A percentile compares a stretch with the other conserved stretches of the same genome.
Conservation (phyloP, 2,329 filamentous ascomycete species). For the Colletotrichum nymphaeae region DNA sequence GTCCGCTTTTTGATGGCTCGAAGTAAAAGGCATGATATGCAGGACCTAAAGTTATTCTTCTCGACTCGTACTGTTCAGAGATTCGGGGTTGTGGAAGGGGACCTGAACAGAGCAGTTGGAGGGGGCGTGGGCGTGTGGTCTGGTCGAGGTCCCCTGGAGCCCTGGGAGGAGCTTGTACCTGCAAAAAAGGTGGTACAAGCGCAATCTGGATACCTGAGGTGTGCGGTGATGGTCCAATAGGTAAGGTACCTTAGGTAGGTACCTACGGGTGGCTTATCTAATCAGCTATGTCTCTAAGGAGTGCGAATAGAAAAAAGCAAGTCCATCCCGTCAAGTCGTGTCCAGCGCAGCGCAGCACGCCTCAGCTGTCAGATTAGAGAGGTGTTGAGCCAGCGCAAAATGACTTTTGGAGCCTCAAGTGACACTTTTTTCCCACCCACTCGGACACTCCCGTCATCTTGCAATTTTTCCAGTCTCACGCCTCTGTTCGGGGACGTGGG, state of each 20-base stretch:
- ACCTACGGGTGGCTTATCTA: not conserved
- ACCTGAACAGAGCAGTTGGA: slow-evolving; percentile 9
- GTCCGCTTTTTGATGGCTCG: not conserved
- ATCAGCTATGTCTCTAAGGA: not conserved
- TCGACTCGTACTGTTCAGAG: not conserved
- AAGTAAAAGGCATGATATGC: not conserved
- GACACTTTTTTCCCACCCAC: not conserved
- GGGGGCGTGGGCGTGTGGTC: slow-evolving; percentile 19
- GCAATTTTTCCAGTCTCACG: not conserved
- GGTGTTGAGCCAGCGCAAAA: not conserved
- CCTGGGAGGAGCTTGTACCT: not conserved
- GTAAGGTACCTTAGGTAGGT: too few relatives aligned
- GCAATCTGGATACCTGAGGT: not conserved
- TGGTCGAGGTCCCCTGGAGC: not conserved
- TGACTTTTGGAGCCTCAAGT: not conserved
- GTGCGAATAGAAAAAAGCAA: slow-evolving; percentile 22
- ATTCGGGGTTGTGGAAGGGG: slow-evolving; percentile 2
- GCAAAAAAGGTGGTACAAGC: slow-evolving; percentile 30
- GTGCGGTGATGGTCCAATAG: not conserved
- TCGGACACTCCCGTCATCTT: not conserved
- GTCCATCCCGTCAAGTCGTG: not conserved
- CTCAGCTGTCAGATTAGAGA: not conserved
- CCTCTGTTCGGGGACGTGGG: not conserved
- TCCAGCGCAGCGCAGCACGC: not conserved
- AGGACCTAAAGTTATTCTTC: not conserved